Percentiles rank a stretch among this genome's conserved stretches.
phyloP scores from a whole-genome alignment of 306 rosid species.

The Boehmeria nivea region DNA sequence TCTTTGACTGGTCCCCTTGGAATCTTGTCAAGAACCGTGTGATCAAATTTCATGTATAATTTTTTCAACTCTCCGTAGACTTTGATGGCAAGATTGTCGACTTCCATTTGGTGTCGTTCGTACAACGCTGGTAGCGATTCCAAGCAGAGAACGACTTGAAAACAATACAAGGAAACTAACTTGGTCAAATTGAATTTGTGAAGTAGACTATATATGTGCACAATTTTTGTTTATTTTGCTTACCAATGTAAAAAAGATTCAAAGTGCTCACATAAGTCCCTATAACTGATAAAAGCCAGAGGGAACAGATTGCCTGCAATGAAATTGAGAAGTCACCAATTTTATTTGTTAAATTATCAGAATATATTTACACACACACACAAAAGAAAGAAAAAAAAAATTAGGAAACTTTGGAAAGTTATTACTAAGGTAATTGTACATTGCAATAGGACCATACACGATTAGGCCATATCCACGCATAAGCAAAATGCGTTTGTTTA shows the following conservation, averaged over 20 bases:
- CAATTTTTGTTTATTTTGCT: conserved; percentile 3
- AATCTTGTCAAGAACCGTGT: conserved; percentile 46
- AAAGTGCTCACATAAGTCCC: conserved; percentile 36
- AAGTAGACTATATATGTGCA: background rate
- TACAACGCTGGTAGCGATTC: conserved; percentile 45
- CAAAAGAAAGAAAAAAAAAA: too few species aligned
- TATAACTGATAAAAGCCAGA: conserved; percentile 48
- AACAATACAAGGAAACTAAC: background rate
- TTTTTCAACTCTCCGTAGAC: conserved; percentile 41
- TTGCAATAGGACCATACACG: too few species aligned
- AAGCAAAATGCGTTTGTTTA: too few species aligned
- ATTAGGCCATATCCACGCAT: too few species aligned
- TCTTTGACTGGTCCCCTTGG: conserved; percentile 57
- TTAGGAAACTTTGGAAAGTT: too few species aligned
- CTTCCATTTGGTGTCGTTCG: conserved; percentile 50
- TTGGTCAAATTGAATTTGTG: background rate
- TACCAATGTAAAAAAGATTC: conserved; percentile 49
- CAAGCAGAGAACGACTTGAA: conserved; percentile 33
- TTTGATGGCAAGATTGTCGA: conserved; percentile 42
- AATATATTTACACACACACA: too few species aligned
- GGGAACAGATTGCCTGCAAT: conserved; percentile 43
- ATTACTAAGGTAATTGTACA: too few species aligned
- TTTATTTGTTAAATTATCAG: too few species aligned
- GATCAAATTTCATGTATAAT: conserved; percentile 37
- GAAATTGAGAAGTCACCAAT: background rate